A percentile compares a stretch with the other conserved stretches of the same genome.
Evolutionary conservation across 2,329 filamentous ascomycete species (phyloP).

Genomic region (Capronia coronata): DNA sequence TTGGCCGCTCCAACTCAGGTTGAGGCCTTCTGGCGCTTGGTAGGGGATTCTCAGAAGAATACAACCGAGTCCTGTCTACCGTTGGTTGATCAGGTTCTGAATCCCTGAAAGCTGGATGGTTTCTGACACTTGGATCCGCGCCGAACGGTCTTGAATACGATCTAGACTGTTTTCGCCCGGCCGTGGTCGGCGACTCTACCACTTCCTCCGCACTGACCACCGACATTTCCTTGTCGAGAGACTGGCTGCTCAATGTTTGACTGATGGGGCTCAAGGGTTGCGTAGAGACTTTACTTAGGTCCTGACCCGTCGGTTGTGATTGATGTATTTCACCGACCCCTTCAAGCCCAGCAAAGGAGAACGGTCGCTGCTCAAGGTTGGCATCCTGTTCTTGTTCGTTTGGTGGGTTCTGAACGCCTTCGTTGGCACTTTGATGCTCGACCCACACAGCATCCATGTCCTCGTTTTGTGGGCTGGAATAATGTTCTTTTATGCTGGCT

Average conservation of each 20-base stretch:
- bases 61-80: slow-evolving; percentile 16
- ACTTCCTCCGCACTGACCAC: slow-evolving; percentile 23
- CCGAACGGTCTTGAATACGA: slow-evolving; percentile 22
- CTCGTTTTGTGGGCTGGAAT: neutral
- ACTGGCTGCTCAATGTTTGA: slow-evolving; percentile 14
- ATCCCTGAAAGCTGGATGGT: slow-evolving; percentile 15
- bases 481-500: slow-evolving; percentile 4
- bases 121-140: slow-evolving; percentile 13
- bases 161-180: slow-evolving; percentile 9
- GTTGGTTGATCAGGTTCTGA: slow-evolving; percentile 7
- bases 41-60: slow-evolving; percentile 21
- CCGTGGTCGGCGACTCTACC: slow-evolving; percentile 8
- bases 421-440: neutral
- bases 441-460: neutral
- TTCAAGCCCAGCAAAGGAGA: slow-evolving; percentile 20
- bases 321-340: slow-evolving; percentile 11
- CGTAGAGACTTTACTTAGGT: slow-evolving; percentile 5
- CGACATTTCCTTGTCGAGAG: slow-evolving; percentile 19
- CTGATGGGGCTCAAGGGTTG: slow-evolving; percentile 21
- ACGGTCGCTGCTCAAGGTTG: slow-evolving; percentile 6
- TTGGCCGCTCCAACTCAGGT: slow-evolving; percentile 14
- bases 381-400: neutral
- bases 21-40: slow-evolving; percentile 23
- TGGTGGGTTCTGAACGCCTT: neutral
- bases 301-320: neutral